phyloP scores from a whole-genome alignment of 192 early-diverging fungal genomes.

The Gryganskiella cystojenkinii region DNA sequence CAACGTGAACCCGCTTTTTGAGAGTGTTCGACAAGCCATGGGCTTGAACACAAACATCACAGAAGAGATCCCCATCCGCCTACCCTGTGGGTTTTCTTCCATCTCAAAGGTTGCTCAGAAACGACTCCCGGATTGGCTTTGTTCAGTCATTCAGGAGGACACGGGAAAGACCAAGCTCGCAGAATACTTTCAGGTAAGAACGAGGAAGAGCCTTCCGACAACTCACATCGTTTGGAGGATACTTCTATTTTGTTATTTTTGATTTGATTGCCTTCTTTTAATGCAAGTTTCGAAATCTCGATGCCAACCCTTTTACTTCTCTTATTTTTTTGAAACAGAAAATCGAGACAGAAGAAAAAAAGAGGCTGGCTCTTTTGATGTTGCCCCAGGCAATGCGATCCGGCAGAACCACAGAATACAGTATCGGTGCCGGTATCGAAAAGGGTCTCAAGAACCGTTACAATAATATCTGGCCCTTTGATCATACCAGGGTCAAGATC shows the following conservation, averaged over 20 bases:
- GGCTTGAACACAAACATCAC: conserved; percentile 64
- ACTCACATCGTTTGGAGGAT: not conserved
- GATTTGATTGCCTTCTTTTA: not conserved
- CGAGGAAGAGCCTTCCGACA: not conserved
- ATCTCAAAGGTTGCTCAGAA: conserved; percentile 25
- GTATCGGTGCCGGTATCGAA: conserved; percentile 82
- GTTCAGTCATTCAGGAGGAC: conserved; percentile 8
- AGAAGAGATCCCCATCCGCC: conserved; percentile 63
- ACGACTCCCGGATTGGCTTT: conserved; percentile 38
- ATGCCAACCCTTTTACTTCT: not conserved
- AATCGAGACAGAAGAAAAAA: conserved; percentile 73
- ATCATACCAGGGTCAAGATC: conserved; percentile 66
- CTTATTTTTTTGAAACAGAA: conserved; percentile 55
- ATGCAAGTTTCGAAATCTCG: not conserved
- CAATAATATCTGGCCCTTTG: conserved; percentile 88
- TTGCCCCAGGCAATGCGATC: conserved; percentile 57
- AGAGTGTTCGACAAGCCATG: conserved; percentile 71
- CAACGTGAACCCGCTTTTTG: conserved; percentile 69
- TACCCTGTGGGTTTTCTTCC: conserved; percentile 54
- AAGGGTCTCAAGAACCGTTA: conserved; percentile 83
- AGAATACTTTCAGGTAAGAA: conserved; percentile 50
- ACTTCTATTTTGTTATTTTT: not conserved
- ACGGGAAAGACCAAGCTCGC: conserved; percentile 46
- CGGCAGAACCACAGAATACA: conserved; percentile 65
- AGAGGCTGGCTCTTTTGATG: conserved; percentile 75